Evolutionary conservation across 148 eudicot species (phyloP).

Genomic region (Drosera capensis): DNA sequence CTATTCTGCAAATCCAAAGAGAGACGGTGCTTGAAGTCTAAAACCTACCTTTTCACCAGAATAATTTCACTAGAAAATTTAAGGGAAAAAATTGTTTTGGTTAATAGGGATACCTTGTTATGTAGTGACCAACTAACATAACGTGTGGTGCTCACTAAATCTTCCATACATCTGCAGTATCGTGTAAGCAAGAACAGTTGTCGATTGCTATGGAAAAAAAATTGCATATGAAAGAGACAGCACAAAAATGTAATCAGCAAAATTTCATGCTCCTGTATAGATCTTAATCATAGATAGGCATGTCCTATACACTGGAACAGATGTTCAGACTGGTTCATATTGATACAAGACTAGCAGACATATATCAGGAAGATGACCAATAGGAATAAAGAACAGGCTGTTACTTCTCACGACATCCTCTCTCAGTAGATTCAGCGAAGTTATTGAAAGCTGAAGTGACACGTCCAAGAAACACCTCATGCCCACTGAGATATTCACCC

Average conservation of each 20-base stretch:
- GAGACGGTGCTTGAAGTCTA: neutral
- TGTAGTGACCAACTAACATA: constrained; percentile 97
- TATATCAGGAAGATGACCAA: neutral
- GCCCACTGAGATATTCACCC: constrained; percentile 79
- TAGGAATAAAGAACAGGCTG: constrained; percentile 3
- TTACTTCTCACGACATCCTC: constrained; percentile 78
- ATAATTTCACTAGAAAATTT: no score
- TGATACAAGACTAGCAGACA: neutral
- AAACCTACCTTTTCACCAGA: no score
- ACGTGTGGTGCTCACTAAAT: constrained; percentile 89
- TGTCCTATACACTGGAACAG: no score
- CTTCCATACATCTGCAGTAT: constrained; percentile 78
- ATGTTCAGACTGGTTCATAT: no score
- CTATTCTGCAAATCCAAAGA: constrained; percentile 57
- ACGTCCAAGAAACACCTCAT: constrained; percentile 63
- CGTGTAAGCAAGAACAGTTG: neutral
- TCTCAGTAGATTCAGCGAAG: constrained; percentile 89
- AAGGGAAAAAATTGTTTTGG: no score
- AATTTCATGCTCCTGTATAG: no score
- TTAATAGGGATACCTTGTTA: constrained; percentile 50
- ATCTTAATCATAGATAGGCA: no score
- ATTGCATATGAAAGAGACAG: no score
- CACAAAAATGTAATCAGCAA: no score
- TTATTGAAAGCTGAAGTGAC: constrained; percentile 74
- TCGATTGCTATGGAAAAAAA: no score